Percentiles rank a stretch among this genome's conserved stretches.
Evolutionary conservation across 148 eudicot species (phyloP).

Genomic region (Suaeda aralocaspica): DNA sequence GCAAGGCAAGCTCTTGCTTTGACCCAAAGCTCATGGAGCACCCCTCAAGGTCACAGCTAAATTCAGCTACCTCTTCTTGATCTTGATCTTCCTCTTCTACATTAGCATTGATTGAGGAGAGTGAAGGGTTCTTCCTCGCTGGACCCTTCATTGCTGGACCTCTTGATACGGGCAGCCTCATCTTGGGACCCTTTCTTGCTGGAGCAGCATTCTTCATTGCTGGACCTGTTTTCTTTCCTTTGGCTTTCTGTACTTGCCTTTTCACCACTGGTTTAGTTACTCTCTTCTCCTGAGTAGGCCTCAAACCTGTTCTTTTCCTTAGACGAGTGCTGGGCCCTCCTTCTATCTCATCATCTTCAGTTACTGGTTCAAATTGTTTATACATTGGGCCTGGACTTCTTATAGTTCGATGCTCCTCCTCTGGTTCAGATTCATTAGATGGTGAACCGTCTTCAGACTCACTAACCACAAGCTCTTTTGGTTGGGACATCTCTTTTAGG

Average conservation of each 20-base stretch:
- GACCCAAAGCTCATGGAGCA: constrained; percentile 80
- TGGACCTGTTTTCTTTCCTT: constrained; percentile 27
- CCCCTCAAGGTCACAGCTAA: constrained; percentile 71
- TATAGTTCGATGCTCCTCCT: constrained; percentile 4
- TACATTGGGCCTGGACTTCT: constrained; percentile 20
- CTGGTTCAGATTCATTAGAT: constrained; percentile 19
- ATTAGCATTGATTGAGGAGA: constrained; percentile 14
- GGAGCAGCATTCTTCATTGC: constrained; percentile 16
- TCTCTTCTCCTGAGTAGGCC: constrained; percentile 33
- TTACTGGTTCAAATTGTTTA: constrained; percentile 28
- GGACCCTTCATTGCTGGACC: constrained; percentile 36
- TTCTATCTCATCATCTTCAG: constrained; percentile 47
- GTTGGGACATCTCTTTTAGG: constrained; percentile 9
- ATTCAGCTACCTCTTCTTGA: constrained; percentile 46
- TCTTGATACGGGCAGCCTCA: constrained; percentile 30
- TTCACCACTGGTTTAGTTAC: constrained; percentile 35
- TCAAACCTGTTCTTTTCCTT: constrained; percentile 46
- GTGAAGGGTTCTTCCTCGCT: constrained; percentile 27
- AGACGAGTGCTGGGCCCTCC: constrained; percentile 82
- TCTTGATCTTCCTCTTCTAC: constrained; percentile 29
- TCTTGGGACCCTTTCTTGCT: constrained; percentile 30
- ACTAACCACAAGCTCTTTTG: constrained; percentile 21
- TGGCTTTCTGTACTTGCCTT: constrained; percentile 34
- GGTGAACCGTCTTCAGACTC: constrained; percentile 26
- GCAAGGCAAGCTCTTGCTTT: constrained; percentile 59